These are phyloP conservation scores for Fonsecaea erecta DNA, from an alignment of 2,329 filamentous ascomycete species.

Conservation along the genomic window DNA sequence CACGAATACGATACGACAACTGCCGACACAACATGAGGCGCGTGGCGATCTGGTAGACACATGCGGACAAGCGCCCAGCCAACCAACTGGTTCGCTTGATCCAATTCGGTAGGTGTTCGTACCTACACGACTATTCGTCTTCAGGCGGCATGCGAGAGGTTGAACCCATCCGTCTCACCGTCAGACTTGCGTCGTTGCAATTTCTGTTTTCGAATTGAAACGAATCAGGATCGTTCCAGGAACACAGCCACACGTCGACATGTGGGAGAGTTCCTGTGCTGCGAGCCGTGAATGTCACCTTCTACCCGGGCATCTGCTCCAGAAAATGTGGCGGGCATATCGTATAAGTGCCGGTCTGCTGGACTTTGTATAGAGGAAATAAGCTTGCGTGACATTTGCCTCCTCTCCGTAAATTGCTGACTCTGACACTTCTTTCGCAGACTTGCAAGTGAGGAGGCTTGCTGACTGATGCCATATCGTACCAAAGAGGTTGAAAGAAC, in stretches of 20 bases:
- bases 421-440: not conserved
- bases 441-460: not conserved
- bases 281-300: not conserved
- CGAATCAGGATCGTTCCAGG: not conserved
- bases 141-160: not conserved
- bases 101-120: too few species aligned
- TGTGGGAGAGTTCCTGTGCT: not conserved
- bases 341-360: not conserved
- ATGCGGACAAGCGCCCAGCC: too few species aligned
- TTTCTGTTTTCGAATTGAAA: not conserved
- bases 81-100: too few species aligned
- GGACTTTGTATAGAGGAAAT: not conserved
- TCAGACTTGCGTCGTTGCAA: not conserved
- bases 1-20: too few species aligned
- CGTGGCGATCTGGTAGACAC: too few species aligned
- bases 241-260: not conserved
- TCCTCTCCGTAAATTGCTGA: not conserved
- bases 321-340: not conserved
- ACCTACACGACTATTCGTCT: not conserved
- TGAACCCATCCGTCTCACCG: not conserved
- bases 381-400: not conserved
- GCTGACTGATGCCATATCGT: not conserved
- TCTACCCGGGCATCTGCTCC: not conserved
- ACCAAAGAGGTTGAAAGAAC: not conserved
- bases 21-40: too few species aligned